phyloP scores from a whole-genome alignment of 1,284 basidiomycete species.

The Apiotrichum gracile region DNA sequence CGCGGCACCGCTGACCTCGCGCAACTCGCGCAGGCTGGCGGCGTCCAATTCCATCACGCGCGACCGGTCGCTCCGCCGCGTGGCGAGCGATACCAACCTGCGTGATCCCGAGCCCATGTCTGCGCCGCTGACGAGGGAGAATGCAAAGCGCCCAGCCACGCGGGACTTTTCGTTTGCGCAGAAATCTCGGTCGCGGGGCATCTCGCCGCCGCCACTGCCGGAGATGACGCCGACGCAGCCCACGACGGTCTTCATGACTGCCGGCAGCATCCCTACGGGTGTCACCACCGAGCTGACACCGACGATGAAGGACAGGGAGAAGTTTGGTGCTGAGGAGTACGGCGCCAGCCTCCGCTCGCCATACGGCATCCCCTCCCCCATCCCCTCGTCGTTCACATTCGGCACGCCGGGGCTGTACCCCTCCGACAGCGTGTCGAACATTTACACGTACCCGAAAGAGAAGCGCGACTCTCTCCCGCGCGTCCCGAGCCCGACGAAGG shows the following conservation, averaged over 20 bases:
- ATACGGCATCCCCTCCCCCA: neutral
- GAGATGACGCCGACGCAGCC: neutral
- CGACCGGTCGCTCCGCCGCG: conserved; percentile 33
- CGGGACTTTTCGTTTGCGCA: conserved; percentile 38
- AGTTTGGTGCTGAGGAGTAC: neutral
- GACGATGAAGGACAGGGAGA: neutral
- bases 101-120: neutral
- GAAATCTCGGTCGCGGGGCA: conserved; percentile 12
- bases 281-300: neutral
- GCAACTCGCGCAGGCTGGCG: conserved; percentile 38
- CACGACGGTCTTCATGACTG: neutral
- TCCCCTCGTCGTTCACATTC: neutral
- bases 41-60: conserved; percentile 24
- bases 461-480: neutral
- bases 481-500: neutral
- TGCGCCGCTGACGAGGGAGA: conserved; percentile 20
- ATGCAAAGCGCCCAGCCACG: conserved; percentile 18
- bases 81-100: conserved; percentile 43
- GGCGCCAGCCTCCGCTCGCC: neutral
- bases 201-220: conserved; percentile 21
- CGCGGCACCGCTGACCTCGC: conserved; percentile 29
- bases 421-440: conserved; percentile 1
- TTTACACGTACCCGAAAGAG: neutral
- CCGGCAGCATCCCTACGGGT: neutral
- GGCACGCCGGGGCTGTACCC: neutral